These are phyloP conservation scores for Lanmaoa rubissima DNA, from an alignment of 768 basidiomycete genomes.

Conservation along the genomic window DNA sequence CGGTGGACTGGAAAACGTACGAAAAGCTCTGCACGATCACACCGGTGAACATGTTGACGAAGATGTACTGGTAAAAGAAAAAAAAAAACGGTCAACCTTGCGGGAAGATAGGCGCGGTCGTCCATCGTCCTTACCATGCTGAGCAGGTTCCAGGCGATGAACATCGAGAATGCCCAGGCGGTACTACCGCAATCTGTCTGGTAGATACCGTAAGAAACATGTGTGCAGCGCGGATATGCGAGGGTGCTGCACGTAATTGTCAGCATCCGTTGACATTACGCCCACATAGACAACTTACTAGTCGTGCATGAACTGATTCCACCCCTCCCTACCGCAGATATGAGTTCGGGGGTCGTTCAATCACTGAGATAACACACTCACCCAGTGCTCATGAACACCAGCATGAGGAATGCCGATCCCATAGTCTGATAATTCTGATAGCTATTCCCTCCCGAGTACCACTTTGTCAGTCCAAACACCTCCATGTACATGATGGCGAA, in stretches of 20 bases:
- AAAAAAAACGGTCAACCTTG: not conserved
- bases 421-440: slow-evolving; percentile 80
- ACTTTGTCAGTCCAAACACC: slow-evolving; percentile 89
- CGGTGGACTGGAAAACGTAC: slow-evolving; percentile 88
- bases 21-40: slow-evolving; percentile 95
- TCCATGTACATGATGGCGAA: slow-evolving; percentile 88
- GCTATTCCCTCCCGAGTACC: slow-evolving; percentile 65
- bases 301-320: slow-evolving; percentile 98
- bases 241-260: slow-evolving; percentile 51
- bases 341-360: slow-evolving; percentile 1
- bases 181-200: slow-evolving; percentile 88
- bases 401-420: slow-evolving; percentile 79
- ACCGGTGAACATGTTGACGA: slow-evolving; percentile 95
- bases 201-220: slow-evolving; percentile 39
- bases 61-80: slow-evolving; percentile 68
- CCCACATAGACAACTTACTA: slow-evolving; percentile 47
- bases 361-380: slow-evolving; percentile 36
- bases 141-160: slow-evolving; percentile 93
- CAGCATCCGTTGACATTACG: not conserved
- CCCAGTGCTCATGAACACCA: slow-evolving; percentile 93
- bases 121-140: slow-evolving; percentile 68
- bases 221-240: slow-evolving; percentile 79
- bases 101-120: slow-evolving; percentile 12
- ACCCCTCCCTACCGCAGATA: slow-evolving; percentile 66
- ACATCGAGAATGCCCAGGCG: slow-evolving; percentile 80